Evolutionary conservation across 257 asterid genomes (phyloP).

Genomic region (Paraleonurus japonicus): DNA sequence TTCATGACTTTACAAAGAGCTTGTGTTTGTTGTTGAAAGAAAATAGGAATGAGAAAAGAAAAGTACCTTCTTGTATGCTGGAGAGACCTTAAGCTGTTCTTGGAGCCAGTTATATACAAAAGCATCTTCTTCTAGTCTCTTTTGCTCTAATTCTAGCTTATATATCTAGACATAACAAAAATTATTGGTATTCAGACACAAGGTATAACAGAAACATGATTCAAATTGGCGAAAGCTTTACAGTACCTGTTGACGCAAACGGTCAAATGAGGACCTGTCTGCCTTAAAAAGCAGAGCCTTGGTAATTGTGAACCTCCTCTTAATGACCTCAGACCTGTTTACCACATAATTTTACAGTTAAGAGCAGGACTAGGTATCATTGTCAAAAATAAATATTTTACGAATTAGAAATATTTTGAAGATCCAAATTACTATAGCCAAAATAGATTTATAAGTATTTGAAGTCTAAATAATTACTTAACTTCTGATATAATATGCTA

Average conservation of each 20-base stretch:
- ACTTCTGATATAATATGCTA: background rate
- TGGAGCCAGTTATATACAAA: slow-evolving; percentile 83
- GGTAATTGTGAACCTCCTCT: slow-evolving; percentile 64
- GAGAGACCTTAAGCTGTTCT: slow-evolving; percentile 73
- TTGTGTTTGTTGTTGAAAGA: background rate
- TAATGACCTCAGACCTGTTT: slow-evolving; percentile 66
- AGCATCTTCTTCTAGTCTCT: slow-evolving; percentile 81
- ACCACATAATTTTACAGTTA: slow-evolving; percentile 13
- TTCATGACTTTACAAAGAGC: background rate
- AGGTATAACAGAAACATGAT: background rate
- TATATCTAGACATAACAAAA: slow-evolving; percentile 41
- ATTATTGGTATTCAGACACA: slow-evolving; percentile 1
- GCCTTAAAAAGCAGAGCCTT: slow-evolving; percentile 72
- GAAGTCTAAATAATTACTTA: background rate
- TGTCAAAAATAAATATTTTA: background rate
- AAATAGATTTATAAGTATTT: background rate
- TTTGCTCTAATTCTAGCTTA: slow-evolving; percentile 80
- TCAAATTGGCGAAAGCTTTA: background rate
- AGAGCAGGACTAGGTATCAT: background rate
- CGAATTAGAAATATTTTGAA: background rate
- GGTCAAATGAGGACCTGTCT: slow-evolving; percentile 72
- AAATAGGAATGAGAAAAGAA: background rate
- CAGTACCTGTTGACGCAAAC: slow-evolving; percentile 73
- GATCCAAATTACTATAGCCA: background rate
- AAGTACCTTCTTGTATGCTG: slow-evolving; percentile 77